Evolutionary conservation across 2,329 filamentous ascomycete species (phyloP).

Genomic region (Nectriaceae sp.): DNA sequence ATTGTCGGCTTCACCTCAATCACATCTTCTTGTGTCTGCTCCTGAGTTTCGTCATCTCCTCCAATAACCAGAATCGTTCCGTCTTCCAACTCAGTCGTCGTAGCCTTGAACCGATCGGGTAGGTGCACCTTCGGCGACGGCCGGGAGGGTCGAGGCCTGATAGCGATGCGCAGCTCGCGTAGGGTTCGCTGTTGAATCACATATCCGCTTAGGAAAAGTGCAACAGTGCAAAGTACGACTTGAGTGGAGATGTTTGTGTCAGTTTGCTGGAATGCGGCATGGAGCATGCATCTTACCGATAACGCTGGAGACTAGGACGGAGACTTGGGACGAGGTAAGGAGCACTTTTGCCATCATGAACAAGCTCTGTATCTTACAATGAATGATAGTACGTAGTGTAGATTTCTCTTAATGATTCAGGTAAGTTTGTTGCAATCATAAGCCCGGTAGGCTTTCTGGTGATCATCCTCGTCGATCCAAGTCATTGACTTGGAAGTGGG

Average conservation of each 20-base stretch:
- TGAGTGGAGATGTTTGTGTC: constrained; percentile 9
- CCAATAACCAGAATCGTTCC: constrained; percentile 45
- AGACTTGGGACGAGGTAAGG: constrained; percentile 71
- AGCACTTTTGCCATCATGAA: constrained; percentile 49
- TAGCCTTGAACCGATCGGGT: constrained; percentile 50
- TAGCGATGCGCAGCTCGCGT: constrained; percentile 71
- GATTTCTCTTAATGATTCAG: too few species aligned
- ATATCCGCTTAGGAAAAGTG: constrained; percentile 88
- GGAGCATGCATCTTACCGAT: constrained; percentile 55
- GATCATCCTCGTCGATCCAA: constrained; percentile 15
- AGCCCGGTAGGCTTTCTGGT: constrained; percentile 8
- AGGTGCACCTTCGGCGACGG: constrained; percentile 51
- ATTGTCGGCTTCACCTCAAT: constrained; percentile 39
- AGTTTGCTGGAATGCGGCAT: constrained; percentile 16
- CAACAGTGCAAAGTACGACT: constrained; percentile 76
- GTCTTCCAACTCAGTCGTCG: constrained; percentile 49
- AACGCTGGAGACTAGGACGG: constrained; percentile 62
- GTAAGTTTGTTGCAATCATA: not conserved
- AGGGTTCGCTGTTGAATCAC: constrained; percentile 85
- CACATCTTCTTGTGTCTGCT: constrained; percentile 26
- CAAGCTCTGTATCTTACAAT: too few species aligned
- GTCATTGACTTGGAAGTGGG: constrained; percentile 3
- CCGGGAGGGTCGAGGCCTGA: constrained; percentile 51
- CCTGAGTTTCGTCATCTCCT: constrained; percentile 34
- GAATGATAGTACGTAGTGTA: too few species aligned